Evolutionary conservation across 768 basidiomycete genomes (phyloP).

Genomic region (Auriscalpium orientale): DNA sequence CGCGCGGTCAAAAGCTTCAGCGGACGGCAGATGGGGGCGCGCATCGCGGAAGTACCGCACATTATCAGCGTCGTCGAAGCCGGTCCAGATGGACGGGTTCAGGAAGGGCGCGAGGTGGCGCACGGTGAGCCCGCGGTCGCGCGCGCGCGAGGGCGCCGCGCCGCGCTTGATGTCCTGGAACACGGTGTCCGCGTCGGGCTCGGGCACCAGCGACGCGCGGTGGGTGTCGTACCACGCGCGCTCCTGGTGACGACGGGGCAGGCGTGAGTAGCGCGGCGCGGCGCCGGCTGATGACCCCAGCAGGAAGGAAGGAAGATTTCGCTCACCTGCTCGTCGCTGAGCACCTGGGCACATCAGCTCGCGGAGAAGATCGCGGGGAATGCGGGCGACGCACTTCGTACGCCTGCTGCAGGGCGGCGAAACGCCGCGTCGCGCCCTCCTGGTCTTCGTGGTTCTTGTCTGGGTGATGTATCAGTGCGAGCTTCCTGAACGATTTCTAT

Average conservation of each 20-base stretch:
- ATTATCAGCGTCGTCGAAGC: conserved; percentile 54
- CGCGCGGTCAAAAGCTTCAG: no score
- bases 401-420: conserved; percentile 86
- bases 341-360: conserved; percentile 42
- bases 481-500: conserved; percentile 77
- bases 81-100: conserved; percentile 58
- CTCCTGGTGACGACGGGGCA: conserved; percentile 51
- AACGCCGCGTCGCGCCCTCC: conserved; percentile 81
- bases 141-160: conserved; percentile 39
- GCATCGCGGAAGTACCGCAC: conserved; percentile 29
- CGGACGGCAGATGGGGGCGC: neutral
- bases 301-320: neutral
- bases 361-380: neutral
- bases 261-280: neutral
- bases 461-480: conserved; percentile 81
- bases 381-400: conserved; percentile 66
- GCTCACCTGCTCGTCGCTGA: conserved; percentile 90
- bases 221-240: conserved; percentile 98
- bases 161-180: conserved; percentile 83
- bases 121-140: conserved; percentile 71
- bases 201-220: conserved; percentile 68
- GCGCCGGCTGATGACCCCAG: neutral
- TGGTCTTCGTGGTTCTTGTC: conserved; percentile 82
- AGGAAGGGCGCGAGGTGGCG: conserved; percentile 83
- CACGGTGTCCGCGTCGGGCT: conserved; percentile 76